Conservation (phyloP, 2,329 filamentous ascomycete genomes). For the Leptographium galeiforme region DNA sequence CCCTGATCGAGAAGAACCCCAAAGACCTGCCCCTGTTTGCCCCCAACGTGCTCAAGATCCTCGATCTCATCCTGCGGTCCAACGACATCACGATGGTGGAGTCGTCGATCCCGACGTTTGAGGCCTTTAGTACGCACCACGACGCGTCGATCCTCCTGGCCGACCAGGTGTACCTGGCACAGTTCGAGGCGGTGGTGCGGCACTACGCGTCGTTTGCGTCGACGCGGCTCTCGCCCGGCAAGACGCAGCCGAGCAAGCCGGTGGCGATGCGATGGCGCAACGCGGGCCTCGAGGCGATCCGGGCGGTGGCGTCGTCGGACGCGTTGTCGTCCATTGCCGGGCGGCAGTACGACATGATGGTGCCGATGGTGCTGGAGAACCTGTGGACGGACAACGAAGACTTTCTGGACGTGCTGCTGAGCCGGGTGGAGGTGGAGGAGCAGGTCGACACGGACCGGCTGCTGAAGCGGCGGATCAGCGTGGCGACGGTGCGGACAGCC, state of each 20-base stretch:
- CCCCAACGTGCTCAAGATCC: conserved; percentile 68
- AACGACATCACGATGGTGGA: conserved; percentile 88
- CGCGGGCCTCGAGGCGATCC: conserved; percentile 64
- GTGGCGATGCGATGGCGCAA: conserved; percentile 68
- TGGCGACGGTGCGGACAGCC: conserved; percentile 61
- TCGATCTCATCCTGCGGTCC: conserved; percentile 70
- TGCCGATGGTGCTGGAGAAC: conserved; percentile 80
- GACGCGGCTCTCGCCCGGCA: conserved; percentile 38
- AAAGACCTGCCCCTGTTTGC: conserved; percentile 86
- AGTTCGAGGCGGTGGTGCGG: conserved; percentile 71
- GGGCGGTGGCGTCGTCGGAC: conserved; percentile 67
- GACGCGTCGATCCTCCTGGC: conserved; percentile 75
- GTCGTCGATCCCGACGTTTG: conserved; percentile 74
- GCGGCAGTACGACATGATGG: conserved; percentile 62
- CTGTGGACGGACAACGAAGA: conserved; percentile 63
- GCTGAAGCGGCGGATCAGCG: conserved; percentile 58
- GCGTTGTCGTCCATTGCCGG: conserved; percentile 61
- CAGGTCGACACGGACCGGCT: conserved; percentile 52
- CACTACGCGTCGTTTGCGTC: conserved; percentile 72
- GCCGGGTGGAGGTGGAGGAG: conserved; percentile 54
- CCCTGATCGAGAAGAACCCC: conserved; percentile 83
- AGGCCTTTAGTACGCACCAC: conserved; percentile 78
- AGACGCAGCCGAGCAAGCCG: conserved; percentile 50
- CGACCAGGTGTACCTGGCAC: conserved; percentile 67
- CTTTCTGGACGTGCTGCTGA: conserved; percentile 54